Base-by-base conservation (phyloP, 1,284 basidiomycete species). In the Ustilago loliicola region DNA sequence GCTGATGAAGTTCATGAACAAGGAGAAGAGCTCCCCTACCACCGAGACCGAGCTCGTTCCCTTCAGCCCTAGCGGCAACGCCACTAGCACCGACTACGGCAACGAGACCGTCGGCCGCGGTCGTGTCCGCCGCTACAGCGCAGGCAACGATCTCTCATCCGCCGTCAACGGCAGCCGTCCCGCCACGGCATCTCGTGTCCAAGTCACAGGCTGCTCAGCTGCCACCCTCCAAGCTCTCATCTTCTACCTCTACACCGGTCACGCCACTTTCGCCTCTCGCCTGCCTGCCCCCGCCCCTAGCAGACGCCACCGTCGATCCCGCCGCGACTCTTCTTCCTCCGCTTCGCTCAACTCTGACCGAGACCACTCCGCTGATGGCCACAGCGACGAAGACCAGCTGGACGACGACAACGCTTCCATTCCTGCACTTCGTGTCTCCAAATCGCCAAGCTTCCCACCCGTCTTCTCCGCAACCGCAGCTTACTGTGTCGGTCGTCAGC, bases 241-340 rank as follows among this genome's bases (percentile, higher is more conserved):
- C 19, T 81, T 81, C 54, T 81, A 81, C 61, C 68, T 81, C 25
- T 81, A 81, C 74, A 81, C 79, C n/a, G 78, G 74, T 19, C 79
- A 81, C 29, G 73, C 65, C 36, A 78, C 72, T 19, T 81, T 81
- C 59, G 63, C 69, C 23, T 59, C 69, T 25, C 69, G 69, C 17
- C 69, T 72, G 3, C 45, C 69, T 13, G 66, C 66, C 13, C 54
- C 23, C 13, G 13, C 45, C 11, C 38, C 57, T 21, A 59, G 27
- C 45, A 63, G 69, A 17, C 58, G 68, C 25, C 42, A 72, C 63
- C 36, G 66, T 58, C 61, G 50, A 11, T 36, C 57, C n/a, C 67
- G 62, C 10, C 62, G 63, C 32, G 60, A 55, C 51, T 61, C 69
- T 10, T 30, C 50, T 2, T 66, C 69, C 3, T 32, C 32, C 11